These are phyloP conservation scores for Phanerochaete sordida DNA, from an alignment of 768 basidiomycete species.

Conservation along the genomic window DNA sequence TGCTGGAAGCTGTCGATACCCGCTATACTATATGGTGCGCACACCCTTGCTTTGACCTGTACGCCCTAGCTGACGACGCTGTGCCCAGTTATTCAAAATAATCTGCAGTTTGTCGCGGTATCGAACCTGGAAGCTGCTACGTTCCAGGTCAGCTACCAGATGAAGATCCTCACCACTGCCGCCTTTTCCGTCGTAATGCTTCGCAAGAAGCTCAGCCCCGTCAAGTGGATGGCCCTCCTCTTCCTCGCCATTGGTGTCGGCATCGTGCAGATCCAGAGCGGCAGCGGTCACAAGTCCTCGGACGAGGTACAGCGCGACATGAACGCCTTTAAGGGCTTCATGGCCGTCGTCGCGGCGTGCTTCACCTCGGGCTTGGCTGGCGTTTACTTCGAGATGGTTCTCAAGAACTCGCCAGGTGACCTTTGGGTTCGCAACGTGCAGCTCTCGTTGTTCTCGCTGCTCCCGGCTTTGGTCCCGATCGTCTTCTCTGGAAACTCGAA, in stretches of 20 bases:
- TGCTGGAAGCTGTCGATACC: slow-evolving; percentile 99
- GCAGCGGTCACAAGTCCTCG: slow-evolving; percentile 63
- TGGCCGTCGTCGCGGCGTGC: slow-evolving; percentile 81
- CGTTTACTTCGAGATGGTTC: slow-evolving; percentile 93
- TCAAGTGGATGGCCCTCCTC: slow-evolving; percentile 86
- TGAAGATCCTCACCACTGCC: slow-evolving; percentile 97
- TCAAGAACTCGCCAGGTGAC: slow-evolving; percentile 80
- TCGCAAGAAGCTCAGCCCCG: slow-evolving; percentile 62
- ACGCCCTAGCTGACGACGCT: background rate
- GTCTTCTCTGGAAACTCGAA: slow-evolving; percentile 54
- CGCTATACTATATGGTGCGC: slow-evolving; percentile 69
- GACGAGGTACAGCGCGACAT: slow-evolving; percentile 65
- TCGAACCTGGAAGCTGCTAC: slow-evolving; percentile 94
- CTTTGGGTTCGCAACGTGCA: slow-evolving; percentile 92
- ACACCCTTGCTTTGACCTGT: background rate
- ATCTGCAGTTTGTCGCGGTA: slow-evolving; percentile 95
- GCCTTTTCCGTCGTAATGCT: slow-evolving; percentile 86
- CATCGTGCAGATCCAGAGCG: slow-evolving; percentile 89
- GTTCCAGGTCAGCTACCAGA: slow-evolving; percentile 97
- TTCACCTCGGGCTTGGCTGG: slow-evolving; percentile 89
- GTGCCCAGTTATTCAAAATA: slow-evolving; percentile 73
- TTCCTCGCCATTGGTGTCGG: slow-evolving; percentile 91
- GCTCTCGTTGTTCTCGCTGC: slow-evolving; percentile 82
- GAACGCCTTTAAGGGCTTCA: slow-evolving; percentile 79
- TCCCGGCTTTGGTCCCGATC: slow-evolving; percentile 85